phyloP scores from a whole-genome alignment of 192 early-diverging fungal species.

The Martensiomyces pterosporus region DNA sequence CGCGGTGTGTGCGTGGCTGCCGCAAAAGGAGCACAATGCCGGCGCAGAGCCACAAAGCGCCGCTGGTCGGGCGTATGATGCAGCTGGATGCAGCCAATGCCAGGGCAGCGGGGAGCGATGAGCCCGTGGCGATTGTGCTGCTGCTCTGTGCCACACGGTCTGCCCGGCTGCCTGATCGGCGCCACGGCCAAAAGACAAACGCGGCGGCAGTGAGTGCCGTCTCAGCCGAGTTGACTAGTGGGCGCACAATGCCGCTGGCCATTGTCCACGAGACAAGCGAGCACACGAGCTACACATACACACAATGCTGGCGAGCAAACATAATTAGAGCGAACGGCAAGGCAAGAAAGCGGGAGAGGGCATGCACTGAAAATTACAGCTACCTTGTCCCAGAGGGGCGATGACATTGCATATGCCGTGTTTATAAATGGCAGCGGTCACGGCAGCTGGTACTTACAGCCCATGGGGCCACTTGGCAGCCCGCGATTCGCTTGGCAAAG shows the following conservation, averaged over 20 bases:
- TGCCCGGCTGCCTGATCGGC: conserved; percentile 1
- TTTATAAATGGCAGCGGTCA: not conserved
- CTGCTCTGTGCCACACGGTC: too few species aligned
- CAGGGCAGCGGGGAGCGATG: conserved; percentile 49
- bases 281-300: conserved; percentile 12
- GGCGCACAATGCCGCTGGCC: conserved; percentile 58
- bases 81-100: conserved; percentile 74
- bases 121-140: not conserved
- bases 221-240: conserved; percentile 71
- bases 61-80: conserved; percentile 86
- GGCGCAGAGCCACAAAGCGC: conserved; percentile 76
- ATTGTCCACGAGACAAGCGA: conserved; percentile 59
- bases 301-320: not conserved
- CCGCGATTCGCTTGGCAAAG: conserved; percentile 65
- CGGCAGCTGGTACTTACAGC: conserved; percentile 19
- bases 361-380: too few species aligned
- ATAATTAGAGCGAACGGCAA: conserved; percentile 16
- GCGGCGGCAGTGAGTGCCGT: conserved; percentile 68
- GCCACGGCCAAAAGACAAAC: conserved; percentile 84
- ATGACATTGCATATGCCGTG: not conserved
- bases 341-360: too few species aligned
- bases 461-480: conserved; percentile 58
- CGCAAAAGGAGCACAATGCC: conserved; percentile 56
- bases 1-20: conserved; percentile 13
- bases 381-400: conserved; percentile 21